Percentiles rank a stretch among this genome's conserved stretches.
Conservation (phyloP, 176 grass and related monocot species). For the Urochloa ruziziensis region DNA sequence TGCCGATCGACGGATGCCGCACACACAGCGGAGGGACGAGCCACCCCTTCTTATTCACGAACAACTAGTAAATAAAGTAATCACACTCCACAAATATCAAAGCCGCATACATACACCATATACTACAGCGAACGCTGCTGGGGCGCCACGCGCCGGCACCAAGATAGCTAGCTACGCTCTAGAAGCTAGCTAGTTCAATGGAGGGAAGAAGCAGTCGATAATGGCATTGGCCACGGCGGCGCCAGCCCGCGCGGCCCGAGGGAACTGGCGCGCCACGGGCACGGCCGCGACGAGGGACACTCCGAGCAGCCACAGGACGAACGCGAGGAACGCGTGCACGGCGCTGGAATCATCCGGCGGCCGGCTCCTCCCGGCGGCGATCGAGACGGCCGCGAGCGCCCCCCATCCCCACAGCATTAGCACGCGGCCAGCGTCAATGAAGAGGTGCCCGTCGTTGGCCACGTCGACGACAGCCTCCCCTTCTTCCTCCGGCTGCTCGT, state of each 20-base stretch:
- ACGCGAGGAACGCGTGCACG: neutral
- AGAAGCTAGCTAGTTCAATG: neutral
- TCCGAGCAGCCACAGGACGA: conserved; percentile 1
- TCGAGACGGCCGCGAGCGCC: neutral
- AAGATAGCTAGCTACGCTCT: too few relatives aligned
- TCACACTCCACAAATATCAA: too few relatives aligned
- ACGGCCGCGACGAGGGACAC: neutral
- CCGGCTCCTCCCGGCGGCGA: neutral
- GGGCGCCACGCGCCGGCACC: too few relatives aligned
- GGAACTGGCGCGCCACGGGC: neutral
- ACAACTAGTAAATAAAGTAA: too few relatives aligned
- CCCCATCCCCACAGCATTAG: conserved; percentile 15
- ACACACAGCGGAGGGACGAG: too few relatives aligned
- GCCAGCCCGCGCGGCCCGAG: neutral
- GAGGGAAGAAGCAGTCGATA: neutral
- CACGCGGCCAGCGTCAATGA: neutral
- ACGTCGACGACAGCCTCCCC: neutral
- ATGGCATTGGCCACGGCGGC: neutral
- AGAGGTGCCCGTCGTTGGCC: neutral
- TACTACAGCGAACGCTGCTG: too few relatives aligned
- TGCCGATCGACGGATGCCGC: too few relatives aligned
- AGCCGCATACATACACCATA: too few relatives aligned
- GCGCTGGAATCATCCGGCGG: neutral
- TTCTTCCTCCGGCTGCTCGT: neutral
- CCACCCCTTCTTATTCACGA: too few relatives aligned